A percentile compares a stretch with the other conserved stretches of the same genome.
These are phyloP conservation scores for Sophora flavescens DNA, from an alignment of 306 rosid genomes.

Conservation along the genomic window DNA sequence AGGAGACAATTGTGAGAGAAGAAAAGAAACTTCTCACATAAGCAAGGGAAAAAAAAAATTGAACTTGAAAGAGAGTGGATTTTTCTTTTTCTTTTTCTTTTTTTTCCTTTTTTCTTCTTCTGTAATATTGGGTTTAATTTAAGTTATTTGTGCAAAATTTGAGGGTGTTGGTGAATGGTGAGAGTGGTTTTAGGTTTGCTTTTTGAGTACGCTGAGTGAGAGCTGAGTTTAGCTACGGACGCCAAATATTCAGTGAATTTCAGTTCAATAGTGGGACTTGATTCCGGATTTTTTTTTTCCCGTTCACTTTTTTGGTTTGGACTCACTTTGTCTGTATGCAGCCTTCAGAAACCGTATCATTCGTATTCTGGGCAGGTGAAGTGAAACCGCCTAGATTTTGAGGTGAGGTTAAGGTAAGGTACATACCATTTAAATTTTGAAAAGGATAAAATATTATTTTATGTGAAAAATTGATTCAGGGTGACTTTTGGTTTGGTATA, in stretches of 20 bases:
- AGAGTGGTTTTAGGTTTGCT: constrained; percentile 56
- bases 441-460: too few relatives aligned
- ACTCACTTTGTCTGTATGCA: constrained; percentile 19
- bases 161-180: constrained; percentile 37
- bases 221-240: constrained; percentile 54
- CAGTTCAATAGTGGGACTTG: constrained; percentile 37
- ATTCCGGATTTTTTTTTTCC: constrained; percentile 49
- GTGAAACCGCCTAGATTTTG: too few relatives aligned
- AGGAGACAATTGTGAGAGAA: constrained; percentile 18
- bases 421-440: too few relatives aligned
- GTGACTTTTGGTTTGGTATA: too few relatives aligned
- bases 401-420: too few relatives aligned
- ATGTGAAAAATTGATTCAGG: too few relatives aligned
- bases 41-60: constrained; percentile 2
- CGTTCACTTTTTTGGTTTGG: constrained; percentile 2
- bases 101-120: background rate
- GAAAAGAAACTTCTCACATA: constrained; percentile 39
- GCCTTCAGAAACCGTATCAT: too few relatives aligned
- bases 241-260: constrained; percentile 31
- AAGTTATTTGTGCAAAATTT: background rate
- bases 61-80: constrained; percentile 27
- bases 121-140: background rate
- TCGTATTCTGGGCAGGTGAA: too few relatives aligned
- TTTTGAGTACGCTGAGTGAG: constrained; percentile 58
- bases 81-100: background rate